These are phyloP conservation scores for Colletotrichum paranaense DNA, from an alignment of 2,329 filamentous ascomycete species.

Conservation along the genomic window DNA sequence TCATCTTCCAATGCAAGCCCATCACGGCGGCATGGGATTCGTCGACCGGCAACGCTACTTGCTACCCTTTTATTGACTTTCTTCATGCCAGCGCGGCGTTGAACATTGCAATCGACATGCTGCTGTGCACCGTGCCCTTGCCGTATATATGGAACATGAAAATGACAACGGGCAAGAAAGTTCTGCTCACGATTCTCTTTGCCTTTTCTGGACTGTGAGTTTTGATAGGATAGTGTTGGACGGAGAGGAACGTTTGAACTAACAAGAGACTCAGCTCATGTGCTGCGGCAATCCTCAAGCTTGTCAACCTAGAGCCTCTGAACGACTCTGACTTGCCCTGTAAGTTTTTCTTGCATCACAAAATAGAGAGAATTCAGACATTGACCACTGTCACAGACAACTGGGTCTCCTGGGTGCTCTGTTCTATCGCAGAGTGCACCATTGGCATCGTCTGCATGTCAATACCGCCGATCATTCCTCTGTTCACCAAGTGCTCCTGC, in stretches of 20 bases:
- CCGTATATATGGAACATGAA: constrained; percentile 44
- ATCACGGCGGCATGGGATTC: constrained; percentile 42
- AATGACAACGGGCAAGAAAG: constrained; percentile 40
- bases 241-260: background rate
- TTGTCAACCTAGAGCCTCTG: constrained; percentile 40
- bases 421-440: constrained; percentile 46
- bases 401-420: constrained; percentile 43
- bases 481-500: constrained; percentile 33
- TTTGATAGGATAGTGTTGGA: background rate
- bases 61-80: constrained; percentile 42
- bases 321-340: constrained; percentile 43
- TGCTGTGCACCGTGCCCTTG: constrained; percentile 44
- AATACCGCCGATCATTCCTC: constrained; percentile 44
- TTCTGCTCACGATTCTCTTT: constrained; percentile 43
- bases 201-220: constrained; percentile 44
- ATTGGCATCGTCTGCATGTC: constrained; percentile 48
- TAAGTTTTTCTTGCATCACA: constrained; percentile 32
- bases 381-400: constrained; percentile 37
- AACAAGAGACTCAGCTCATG: constrained; percentile 39
- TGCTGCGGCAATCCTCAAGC: constrained; percentile 39
- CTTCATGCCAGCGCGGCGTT: constrained; percentile 43
- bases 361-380: too few relatives aligned
- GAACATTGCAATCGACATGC: constrained; percentile 43
- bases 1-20: constrained; percentile 28
- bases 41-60: constrained; percentile 33